Base-by-base conservation (phyloP, 352 stramenopile species). In the Poterioochromonas sp. region DNA sequence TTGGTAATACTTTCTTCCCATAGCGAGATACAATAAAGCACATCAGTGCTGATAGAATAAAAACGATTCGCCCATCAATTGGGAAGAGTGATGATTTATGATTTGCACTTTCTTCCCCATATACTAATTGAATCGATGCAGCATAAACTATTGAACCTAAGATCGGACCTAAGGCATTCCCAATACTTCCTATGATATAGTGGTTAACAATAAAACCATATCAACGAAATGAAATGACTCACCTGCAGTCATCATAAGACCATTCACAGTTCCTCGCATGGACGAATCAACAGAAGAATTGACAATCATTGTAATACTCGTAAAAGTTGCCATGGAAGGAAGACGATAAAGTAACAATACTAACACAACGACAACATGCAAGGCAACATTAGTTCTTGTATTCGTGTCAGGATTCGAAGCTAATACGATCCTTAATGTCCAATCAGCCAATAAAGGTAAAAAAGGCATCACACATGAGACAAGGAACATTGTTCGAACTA, bases 231-330 rank as follows among this genome's bases (percentile, higher is more conserved):
- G n/a, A n/a, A n/a, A n/a, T n/a, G n/a, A n/a, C n/a, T n/a, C n/a
- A n/a, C 58, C 58, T 68, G 58, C 58, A 32, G 58, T 68, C 58
- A 68, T 68, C 5, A 68, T 68, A 11, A 68, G 8, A 37, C 58
- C 58, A 68, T 68, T 71, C 32, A 71, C 26, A 26, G 32, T 44
- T 5, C 62, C 62, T 32, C 62, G 15, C 62, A 71, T 71, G 3
- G 15, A 8, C 26, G 2, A 26, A 29, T 40, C 62, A 71, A 71
- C 62, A 44, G 62, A 71, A 32, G 34, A 11, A 71, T 71, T 71
- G 3, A 71, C 62, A 71, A 71, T 3, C 11, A 71, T 71, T 22
- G 62, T 29, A 5, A 71, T 12, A n/a, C 12, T 71, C 8, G 29
- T 32, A 44, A 71, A 71, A 32, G 62, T 29, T 32, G 62, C 15